phyloP scores from a whole-genome alignment of 148 eudicot species.

The Rhododendron ferrugineum region DNA sequence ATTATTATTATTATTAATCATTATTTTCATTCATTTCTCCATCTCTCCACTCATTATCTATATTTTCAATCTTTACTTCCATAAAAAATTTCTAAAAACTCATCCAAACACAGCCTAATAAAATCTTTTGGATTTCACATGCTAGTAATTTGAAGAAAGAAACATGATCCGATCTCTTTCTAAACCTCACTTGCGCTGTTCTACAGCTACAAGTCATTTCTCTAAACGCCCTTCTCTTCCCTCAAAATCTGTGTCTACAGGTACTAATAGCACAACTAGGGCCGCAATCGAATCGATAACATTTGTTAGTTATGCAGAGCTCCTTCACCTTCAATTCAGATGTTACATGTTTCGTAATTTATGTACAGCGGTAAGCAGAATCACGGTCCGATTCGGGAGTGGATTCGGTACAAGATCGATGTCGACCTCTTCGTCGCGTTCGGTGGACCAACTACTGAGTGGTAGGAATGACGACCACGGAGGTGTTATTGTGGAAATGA shows the following conservation, averaged over 20 bases:
- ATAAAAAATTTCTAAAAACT: too few species aligned
- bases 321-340: too few species aligned
- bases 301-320: background rate
- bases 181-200: background rate
- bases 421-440: background rate
- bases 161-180: background rate
- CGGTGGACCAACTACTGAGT: constrained; percentile 1
- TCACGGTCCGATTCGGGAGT: background rate
- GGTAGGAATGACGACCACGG: constrained; percentile 40
- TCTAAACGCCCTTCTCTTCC: background rate
- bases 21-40: too few species aligned
- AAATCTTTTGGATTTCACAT: too few species aligned
- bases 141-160: background rate
- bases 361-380: constrained; percentile 6
- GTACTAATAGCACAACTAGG: background rate
- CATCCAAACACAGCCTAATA: too few species aligned
- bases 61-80: too few species aligned
- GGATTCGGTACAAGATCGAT: background rate
- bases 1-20: rapidly evolving
- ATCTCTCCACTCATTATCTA: too few species aligned
- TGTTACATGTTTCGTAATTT: background rate
- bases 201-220: background rate
- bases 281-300: background rate
- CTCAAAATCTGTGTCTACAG: background rate
- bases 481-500: constrained; percentile 59